These are phyloP conservation scores for Cyclotella choctawhatcheeana DNA, from an alignment of 108 stramenopile species.

Conservation along the genomic window DNA sequence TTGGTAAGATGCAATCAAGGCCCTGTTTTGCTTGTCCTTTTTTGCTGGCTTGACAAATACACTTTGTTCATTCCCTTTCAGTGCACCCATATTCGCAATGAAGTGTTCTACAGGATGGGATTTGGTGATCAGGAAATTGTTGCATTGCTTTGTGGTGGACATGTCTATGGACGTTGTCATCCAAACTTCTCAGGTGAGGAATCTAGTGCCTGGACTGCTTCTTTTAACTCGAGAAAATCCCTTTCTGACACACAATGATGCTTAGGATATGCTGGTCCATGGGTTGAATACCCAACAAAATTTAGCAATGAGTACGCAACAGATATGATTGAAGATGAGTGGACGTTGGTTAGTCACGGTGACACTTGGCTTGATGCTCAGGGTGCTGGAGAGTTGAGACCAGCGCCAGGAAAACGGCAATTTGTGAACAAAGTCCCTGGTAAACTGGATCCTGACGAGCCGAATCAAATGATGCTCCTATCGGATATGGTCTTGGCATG, in stretches of 20 bases:
- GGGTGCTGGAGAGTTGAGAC: conserved; percentile 49
- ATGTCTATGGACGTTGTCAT: conserved; percentile 71
- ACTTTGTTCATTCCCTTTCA: no score
- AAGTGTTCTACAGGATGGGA: conserved; percentile 88
- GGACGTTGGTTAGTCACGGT: conserved; percentile 50
- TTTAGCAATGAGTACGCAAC: conserved; percentile 69
- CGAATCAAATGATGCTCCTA: conserved; percentile 77
- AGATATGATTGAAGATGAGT: conserved; percentile 60
- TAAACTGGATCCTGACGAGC: conserved; percentile 37
- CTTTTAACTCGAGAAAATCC: not conserved
- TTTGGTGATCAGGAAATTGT: conserved; percentile 86
- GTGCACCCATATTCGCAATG: conserved; percentile 55
- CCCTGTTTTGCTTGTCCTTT: no score
- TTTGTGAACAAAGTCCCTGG: conserved; percentile 49
- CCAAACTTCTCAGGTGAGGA: conserved; percentile 28
- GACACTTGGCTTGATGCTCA: conserved; percentile 46
- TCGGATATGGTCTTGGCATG: conserved; percentile 63
- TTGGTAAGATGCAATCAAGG: no score
- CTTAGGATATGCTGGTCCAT: conserved; percentile 67
- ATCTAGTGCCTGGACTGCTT: not conserved
- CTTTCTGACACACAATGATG: no score
- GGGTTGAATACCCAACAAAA: conserved; percentile 54
- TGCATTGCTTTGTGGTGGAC: conserved; percentile 60
- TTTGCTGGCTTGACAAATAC: no score
- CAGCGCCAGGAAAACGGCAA: conserved; percentile 58